Percentiles rank a stretch among this genome's conserved stretches.
phyloP scores from a whole-genome alignment of 768 basidiomycete genomes.

The Paxillus rubicundulus region DNA sequence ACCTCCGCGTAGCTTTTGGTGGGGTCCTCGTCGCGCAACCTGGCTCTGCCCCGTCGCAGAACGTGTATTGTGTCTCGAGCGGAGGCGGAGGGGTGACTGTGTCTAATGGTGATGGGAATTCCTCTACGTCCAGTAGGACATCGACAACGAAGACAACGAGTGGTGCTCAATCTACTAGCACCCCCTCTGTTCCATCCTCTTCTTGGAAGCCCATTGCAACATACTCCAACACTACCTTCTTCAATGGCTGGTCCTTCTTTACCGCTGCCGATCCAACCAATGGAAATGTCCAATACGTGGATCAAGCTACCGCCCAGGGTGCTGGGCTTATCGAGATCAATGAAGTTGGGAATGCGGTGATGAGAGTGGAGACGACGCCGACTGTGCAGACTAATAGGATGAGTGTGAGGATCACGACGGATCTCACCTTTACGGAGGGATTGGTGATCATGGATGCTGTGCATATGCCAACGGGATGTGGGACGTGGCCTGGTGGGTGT shows the following conservation, averaged over 20 bases:
- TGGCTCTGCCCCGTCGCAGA: conserved; percentile 23
- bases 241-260: conserved; percentile 79
- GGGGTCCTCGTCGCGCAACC: conserved; percentile 48
- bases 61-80: conserved; percentile 36
- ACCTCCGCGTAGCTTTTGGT: conserved; percentile 65
- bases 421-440: conserved; percentile 56
- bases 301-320: conserved; percentile 54
- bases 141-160: conserved; percentile 14
- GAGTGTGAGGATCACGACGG: conserved; percentile 75
- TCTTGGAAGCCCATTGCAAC: conserved; percentile 58
- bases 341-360: conserved; percentile 69
- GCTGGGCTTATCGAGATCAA: conserved; percentile 68
- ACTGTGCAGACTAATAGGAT: conserved; percentile 64
- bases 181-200: conserved; percentile 36
- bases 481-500: conserved; percentile 66
- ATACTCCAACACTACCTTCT: conserved; percentile 71
- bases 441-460: conserved; percentile 80
- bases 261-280: conserved; percentile 71
- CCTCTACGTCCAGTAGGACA: conserved; percentile 25
- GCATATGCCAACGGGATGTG: conserved; percentile 91
- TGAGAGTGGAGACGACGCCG: conserved; percentile 85
- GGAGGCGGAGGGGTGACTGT: conserved; percentile 22
- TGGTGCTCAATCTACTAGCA: conserved; percentile 16
- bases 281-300: conserved; percentile 67
- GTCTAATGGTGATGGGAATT: conserved; percentile 11